A percentile compares a stretch with the other conserved stretches of the same genome.
Evolutionary conservation across 2,329 filamentous ascomycete species (phyloP).

Genomic region (Colletotrichum truncatum): DNA sequence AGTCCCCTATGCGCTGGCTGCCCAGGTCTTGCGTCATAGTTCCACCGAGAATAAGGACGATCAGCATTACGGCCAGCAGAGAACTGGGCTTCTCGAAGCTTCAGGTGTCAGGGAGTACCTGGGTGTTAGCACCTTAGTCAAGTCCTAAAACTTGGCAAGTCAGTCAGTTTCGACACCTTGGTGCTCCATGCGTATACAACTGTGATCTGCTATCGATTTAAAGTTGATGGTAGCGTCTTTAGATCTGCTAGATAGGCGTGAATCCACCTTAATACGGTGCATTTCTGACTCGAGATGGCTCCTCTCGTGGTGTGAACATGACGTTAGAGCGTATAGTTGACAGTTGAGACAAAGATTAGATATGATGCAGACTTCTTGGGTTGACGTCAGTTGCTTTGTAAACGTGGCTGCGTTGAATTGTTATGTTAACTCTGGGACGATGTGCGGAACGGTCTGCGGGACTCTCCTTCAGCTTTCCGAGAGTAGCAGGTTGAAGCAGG

Average conservation of each 20-base stretch:
- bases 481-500: not conserved
- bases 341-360: not conserved
- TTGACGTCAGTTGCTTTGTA: not conserved
- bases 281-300: constrained; percentile 6
- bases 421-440: no score
- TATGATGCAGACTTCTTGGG: not conserved
- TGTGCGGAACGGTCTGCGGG: no score
- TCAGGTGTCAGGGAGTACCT: not conserved
- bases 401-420: no score
- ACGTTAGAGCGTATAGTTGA: not conserved
- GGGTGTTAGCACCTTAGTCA: not conserved
- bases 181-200: not conserved
- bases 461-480: not conserved
- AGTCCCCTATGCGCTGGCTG: not conserved
- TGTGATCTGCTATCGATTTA: not conserved
- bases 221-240: constrained; percentile 9
- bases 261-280: not conserved
- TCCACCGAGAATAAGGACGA: constrained; percentile 5
- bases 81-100: not conserved
- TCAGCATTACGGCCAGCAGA: not conserved
- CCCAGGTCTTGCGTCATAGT: constrained; percentile 12
- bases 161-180: not conserved
- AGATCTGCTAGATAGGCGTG: not conserved
- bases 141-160: constrained; percentile 3
- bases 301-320: constrained; percentile 1